Evolutionary conservation across 257 asterid species (phyloP), one percentile per base, ranked within the genome.

Genomic region (Lycium barbarum): DNA sequence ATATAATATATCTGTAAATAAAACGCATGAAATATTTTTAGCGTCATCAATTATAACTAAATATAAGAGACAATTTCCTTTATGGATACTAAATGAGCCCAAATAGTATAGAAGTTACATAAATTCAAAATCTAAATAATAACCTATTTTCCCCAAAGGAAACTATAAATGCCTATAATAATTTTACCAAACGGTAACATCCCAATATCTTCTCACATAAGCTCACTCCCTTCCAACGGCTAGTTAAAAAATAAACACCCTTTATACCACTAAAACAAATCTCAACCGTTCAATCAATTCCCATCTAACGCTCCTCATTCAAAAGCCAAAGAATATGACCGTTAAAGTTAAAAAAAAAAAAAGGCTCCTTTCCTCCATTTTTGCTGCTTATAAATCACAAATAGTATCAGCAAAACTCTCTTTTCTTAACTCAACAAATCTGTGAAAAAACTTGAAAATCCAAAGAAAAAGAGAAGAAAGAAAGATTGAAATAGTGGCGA

Each of bases 351-450:
- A 1, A 70, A 68, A 22, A 35, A 22, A 35, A n/a, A 70, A 38
- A 38, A 70, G 15, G 79, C 79, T 70, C 74, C 74, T 14, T 67
- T 67, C 74, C 74, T n/a, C 51, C 74, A 67, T 67, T 67, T 14
- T 67, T 67, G 71, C 74, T 14, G 14, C 2, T 4, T 70, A 70
- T 70, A 70, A 70, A 70, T 38, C 54, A 20, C 54, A 70, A 38
- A 38, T 70, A 3, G 8, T 38, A 6, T 70, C 33, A 4, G 11
- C 33, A 1, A 9, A 38, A 1, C 3, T 38, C 79, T 70, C 79
- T 40, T 40, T 40, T 40, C 45, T 40, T 40, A 3, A 70, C 1
- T 3, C 6, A 40, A 0, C 6, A 70, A 70, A 70, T 38, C 79
- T 70, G 33, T 70, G 54, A 68, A 40, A 7, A 61, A 61, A 18